Evolutionary conservation across 768 basidiomycete species (phyloP).

Genomic region (Boletus rex-veris): DNA sequence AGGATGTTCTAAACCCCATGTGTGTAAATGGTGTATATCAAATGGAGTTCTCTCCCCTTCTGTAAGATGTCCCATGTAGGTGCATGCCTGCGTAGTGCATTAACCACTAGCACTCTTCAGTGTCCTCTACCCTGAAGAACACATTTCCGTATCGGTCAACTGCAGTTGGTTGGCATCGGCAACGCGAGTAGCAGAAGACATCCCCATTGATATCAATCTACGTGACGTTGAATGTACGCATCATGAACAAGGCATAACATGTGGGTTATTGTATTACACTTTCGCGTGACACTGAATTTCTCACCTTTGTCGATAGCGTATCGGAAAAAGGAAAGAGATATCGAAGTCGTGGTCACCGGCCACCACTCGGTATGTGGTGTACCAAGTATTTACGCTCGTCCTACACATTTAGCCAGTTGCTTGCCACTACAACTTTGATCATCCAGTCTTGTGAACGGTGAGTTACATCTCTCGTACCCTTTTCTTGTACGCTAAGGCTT

Average conservation of each 20-base stretch:
- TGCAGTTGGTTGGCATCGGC: no score
- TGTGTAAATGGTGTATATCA: not conserved
- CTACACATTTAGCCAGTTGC: not conserved
- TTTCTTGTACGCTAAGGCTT: not conserved
- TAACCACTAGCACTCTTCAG: no score
- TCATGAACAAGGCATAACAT: not conserved
- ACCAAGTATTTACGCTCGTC: not conserved
- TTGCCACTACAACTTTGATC: conserved; percentile 4
- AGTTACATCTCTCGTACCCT: not conserved
- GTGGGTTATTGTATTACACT: conserved; percentile 1
- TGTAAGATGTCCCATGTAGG: no score
- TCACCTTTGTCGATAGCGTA: conserved; percentile 2
- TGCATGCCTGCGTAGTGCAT: no score
- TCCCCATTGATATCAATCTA: no score
- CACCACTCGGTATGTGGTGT: not conserved
- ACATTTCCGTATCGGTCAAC: no score
- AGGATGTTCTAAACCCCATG: not conserved
- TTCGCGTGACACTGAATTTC: not conserved
- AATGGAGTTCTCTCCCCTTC: no score
- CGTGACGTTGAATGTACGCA: not conserved
- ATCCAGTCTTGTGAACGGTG: conserved; percentile 9
- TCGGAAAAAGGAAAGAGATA: conserved; percentile 2
- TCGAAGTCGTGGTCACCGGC: conserved; percentile 6
- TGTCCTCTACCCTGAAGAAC: no score
- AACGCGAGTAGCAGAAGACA: no score